Evolutionary conservation across 106 monocot genomes (phyloP).

Genomic region (Dendrobium catenatum): DNA sequence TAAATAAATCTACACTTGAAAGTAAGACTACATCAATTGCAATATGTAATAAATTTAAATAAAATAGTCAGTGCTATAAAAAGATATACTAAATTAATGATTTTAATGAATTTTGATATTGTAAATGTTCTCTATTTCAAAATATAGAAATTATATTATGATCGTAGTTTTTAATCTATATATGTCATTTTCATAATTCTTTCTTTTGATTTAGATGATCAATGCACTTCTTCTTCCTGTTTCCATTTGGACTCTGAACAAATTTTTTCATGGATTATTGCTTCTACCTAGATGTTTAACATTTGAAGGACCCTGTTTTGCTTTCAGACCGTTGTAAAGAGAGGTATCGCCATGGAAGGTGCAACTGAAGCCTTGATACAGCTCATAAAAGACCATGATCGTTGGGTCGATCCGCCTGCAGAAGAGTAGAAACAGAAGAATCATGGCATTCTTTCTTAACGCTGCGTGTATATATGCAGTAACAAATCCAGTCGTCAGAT

Average conservation of each 20-base stretch:
- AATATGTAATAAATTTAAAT: no score
- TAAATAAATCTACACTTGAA: no score
- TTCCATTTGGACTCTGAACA: no score
- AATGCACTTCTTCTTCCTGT: no score
- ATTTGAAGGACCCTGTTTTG: background rate
- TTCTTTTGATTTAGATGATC: background rate
- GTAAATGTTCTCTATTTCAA: background rate
- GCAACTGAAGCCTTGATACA: conserved; percentile 96
- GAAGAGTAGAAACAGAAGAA: conserved; percentile 31
- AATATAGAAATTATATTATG: background rate
- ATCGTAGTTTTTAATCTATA: background rate
- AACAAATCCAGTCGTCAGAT: no score
- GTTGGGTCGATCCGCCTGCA: conserved; percentile 85
- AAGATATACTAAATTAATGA: no score
- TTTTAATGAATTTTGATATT: no score
- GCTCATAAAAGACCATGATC: conserved; percentile 89
- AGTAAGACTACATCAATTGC: no score
- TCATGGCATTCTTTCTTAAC: background rate
- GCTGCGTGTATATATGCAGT: no score
- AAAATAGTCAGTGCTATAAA: no score
- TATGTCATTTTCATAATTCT: background rate
- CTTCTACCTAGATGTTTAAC: background rate
- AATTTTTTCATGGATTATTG: no score
- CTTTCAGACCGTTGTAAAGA: conserved; percentile 72
- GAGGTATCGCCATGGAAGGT: conserved; percentile 89